phyloP scores from a whole-genome alignment of 805 yeast genomes.

The Kodamaea kaohsiungensis region DNA sequence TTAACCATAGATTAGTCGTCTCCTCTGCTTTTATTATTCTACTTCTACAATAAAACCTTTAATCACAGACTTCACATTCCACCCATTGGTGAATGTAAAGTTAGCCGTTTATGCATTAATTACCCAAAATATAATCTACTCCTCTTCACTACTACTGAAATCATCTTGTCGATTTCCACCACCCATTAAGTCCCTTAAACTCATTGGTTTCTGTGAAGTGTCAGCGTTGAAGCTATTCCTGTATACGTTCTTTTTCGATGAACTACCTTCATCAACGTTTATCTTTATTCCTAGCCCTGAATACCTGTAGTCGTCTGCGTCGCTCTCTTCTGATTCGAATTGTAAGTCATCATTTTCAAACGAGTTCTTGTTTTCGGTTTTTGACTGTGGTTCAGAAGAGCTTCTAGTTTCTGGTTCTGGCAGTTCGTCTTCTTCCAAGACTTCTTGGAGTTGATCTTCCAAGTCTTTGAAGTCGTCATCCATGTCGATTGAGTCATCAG shows the following conservation, averaged over 20 bases:
- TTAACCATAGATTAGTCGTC: too few species aligned
- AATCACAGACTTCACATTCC: background rate
- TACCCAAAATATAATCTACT: constrained; percentile 6
- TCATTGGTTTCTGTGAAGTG: constrained; percentile 32
- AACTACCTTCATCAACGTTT: constrained; percentile 20
- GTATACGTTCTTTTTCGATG: constrained; percentile 6
- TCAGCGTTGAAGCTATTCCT: constrained; percentile 4
- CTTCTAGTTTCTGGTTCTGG: background rate
- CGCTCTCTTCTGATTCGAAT: constrained; percentile 29
- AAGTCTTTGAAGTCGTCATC: constrained; percentile 45
- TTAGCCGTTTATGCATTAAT: background rate
- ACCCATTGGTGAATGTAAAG: background rate
- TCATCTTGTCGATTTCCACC: constrained; percentile 28
- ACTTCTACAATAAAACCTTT: background rate
- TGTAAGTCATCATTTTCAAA: background rate
- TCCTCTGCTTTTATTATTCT: too few species aligned
- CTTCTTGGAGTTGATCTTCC: constrained; percentile 45
- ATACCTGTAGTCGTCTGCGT: constrained; percentile 22
- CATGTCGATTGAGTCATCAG: constrained; percentile 18
- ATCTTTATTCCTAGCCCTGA: constrained; percentile 25
- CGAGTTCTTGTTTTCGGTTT: background rate
- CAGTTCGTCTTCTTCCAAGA: constrained; percentile 25
- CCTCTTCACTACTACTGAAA: constrained; percentile 37
- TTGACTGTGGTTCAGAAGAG: background rate
- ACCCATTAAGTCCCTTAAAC: constrained; percentile 39